Percentiles rank a stretch among this genome's conserved stretches.
Evolutionary conservation across 495 filamentous ascomycete genomes (phyloP).

Genomic region (Apiosordaria backusii): DNA sequence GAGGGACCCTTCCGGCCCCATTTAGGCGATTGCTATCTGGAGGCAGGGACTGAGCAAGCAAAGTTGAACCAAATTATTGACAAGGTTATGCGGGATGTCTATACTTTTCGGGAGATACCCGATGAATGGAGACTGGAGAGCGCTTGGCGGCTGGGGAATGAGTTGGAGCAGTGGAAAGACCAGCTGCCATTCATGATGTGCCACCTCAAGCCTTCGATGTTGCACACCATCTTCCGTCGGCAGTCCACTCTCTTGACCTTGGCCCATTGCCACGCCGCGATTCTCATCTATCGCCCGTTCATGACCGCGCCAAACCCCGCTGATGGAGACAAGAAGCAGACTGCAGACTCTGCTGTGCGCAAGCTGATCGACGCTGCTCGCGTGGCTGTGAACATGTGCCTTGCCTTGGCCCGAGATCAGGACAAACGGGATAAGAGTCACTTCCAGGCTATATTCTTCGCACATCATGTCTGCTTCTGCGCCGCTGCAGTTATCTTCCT

Average conservation of each 20-base stretch:
- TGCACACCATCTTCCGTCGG: conserved; percentile 51
- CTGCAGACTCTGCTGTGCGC: conserved; percentile 35
- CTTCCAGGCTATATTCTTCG: conserved; percentile 24
- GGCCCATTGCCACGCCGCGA: conserved; percentile 52
- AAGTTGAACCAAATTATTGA: conserved; percentile 27
- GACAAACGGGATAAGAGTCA: conserved; percentile 17
- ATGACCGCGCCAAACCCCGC: conserved; percentile 30
- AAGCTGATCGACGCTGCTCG: conserved; percentile 48
- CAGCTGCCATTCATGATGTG: conserved; percentile 45
- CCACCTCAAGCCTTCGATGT: conserved; percentile 36
- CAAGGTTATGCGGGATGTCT: conserved; percentile 49
- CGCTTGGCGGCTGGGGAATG: conserved; percentile 39
- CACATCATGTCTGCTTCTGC: conserved; percentile 23
- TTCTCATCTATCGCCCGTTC: conserved; percentile 56
- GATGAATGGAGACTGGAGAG: conserved; percentile 39
- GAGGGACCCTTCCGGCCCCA: conserved; percentile 26
- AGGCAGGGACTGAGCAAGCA: conserved; percentile 47
- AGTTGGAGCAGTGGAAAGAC: conserved; percentile 33
- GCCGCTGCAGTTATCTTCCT: conserved; percentile 14
- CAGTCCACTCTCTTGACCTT: conserved; percentile 54
- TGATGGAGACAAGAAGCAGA: conserved; percentile 18
- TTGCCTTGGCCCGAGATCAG: conserved; percentile 12
- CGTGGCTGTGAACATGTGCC: conserved; percentile 32
- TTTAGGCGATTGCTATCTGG: conserved; percentile 42
- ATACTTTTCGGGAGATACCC: conserved; percentile 43